These are phyloP conservation scores for Nigrospora sphaerica DNA, from an alignment of 2,329 filamentous ascomycete genomes.

Conservation along the genomic window DNA sequence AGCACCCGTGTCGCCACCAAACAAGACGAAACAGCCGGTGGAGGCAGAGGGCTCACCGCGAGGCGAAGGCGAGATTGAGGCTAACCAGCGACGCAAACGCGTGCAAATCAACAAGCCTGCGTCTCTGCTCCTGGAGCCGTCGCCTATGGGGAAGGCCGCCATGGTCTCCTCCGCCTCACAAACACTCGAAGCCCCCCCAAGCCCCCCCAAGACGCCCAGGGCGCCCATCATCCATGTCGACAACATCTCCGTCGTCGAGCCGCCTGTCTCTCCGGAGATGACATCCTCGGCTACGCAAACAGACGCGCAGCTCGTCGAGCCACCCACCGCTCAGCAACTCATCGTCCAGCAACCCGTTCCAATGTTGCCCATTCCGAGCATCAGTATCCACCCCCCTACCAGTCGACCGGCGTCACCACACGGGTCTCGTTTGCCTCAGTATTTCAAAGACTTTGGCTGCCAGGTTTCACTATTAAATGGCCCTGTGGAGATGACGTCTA, in stretches of 20 bases:
- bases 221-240: slow-evolving; percentile 26
- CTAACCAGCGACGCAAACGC: slow-evolving; percentile 67
- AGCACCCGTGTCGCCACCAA: slow-evolving; percentile 31
- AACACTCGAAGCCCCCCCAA: slow-evolving; percentile 54
- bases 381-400: slow-evolving; percentile 82
- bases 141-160: slow-evolving; percentile 22
- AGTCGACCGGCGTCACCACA: slow-evolving; percentile 76
- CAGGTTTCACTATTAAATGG: slow-evolving; percentile 58
- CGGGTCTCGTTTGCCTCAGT: slow-evolving; percentile 68
- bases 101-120: slow-evolving; percentile 47
- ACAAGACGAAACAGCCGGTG: slow-evolving; percentile 28
- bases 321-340: slow-evolving; percentile 18
- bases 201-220: slow-evolving; percentile 59
- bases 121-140: slow-evolving; percentile 35
- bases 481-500: slow-evolving; percentile 44
- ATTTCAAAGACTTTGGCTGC: slow-evolving; percentile 74
- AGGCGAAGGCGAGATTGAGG: slow-evolving; percentile 55
- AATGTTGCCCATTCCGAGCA: slow-evolving; percentile 65
- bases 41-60: slow-evolving; percentile 38
- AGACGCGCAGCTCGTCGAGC: slow-evolving; percentile 21
- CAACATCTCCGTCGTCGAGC: slow-evolving; percentile 4
- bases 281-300: slow-evolving; percentile 59
- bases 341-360: slow-evolving; percentile 23
- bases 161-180: slow-evolving; percentile 64
- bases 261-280: slow-evolving; percentile 26